phyloP scores from a whole-genome alignment of 345 rosid genomes.

The Heritiera littoralis region DNA sequence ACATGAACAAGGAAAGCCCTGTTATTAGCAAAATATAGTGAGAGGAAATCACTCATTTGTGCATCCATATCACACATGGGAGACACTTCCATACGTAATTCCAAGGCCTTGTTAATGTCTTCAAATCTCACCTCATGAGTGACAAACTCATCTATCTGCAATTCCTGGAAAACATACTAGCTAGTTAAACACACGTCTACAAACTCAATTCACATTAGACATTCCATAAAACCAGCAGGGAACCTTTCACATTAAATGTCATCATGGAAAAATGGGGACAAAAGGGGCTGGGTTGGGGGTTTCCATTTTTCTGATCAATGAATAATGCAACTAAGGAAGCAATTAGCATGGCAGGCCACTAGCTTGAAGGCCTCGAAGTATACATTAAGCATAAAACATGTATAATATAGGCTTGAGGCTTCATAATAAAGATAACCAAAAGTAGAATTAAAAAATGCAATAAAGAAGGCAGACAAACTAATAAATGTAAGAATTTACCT shows the following conservation, averaged over 20 bases:
- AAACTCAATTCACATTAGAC: neutral
- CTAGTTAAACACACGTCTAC: neutral
- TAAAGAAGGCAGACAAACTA: neutral
- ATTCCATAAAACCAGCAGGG: neutral
- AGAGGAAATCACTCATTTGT: constrained; percentile 30
- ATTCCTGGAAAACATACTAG: constrained; percentile 42
- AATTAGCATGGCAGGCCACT: neutral
- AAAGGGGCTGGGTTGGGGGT: neutral
- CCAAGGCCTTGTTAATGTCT: constrained; percentile 73
- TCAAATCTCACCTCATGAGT: constrained; percentile 74
- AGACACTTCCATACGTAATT: constrained; percentile 58
- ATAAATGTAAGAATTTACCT: constrained; percentile 35
- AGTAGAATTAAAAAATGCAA: neutral
- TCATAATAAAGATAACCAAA: neutral
- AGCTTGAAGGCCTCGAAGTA: neutral
- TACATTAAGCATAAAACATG: neutral
- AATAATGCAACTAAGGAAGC: neutral
- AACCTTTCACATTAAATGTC: neutral
- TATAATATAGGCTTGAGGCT: neutral
- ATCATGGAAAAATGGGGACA: neutral
- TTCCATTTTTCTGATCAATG: neutral
- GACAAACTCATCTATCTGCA: constrained; percentile 70
- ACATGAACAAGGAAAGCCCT: neutral
- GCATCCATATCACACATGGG: constrained; percentile 81
- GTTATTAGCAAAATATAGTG: neutral